phyloP scores from a whole-genome alignment of 495 filamentous ascomycete species.

The Aspergillus baeticus region DNA sequence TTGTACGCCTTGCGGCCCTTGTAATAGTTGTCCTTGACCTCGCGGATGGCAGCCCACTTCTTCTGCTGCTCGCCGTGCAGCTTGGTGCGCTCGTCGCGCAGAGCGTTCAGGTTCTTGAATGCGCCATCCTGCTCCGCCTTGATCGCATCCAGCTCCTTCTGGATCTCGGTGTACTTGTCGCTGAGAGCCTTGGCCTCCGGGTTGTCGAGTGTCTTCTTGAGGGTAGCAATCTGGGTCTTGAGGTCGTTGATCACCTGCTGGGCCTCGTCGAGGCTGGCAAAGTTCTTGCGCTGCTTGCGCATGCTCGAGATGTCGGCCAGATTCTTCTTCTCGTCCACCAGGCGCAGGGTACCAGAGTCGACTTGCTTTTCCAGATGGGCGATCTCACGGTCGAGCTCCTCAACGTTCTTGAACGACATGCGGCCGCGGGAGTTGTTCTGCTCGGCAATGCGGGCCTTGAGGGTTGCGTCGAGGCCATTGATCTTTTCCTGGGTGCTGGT shows the following conservation, averaged over 20 bases:
- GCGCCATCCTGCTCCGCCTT: slow-evolving; percentile 87
- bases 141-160: slow-evolving; percentile 82
- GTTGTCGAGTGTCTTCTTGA: slow-evolving; percentile 83
- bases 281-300: slow-evolving; percentile 86
- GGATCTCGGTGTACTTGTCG: slow-evolving; percentile 77
- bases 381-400: slow-evolving; percentile 84
- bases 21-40: slow-evolving; percentile 85
- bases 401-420: slow-evolving; percentile 78
- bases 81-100: slow-evolving; percentile 85
- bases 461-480: slow-evolving; percentile 75
- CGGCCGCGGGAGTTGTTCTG: slow-evolving; percentile 77
- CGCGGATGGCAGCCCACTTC: slow-evolving; percentile 75
- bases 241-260: slow-evolving; percentile 83
- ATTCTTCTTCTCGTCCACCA: slow-evolving; percentile 97
- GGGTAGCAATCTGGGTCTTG: slow-evolving; percentile 79
- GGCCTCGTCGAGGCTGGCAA: slow-evolving; percentile 73
- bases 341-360: slow-evolving; percentile 80
- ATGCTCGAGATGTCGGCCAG: slow-evolving; percentile 76
- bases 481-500: slow-evolving; percentile 78
- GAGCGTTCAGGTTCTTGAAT: slow-evolving; percentile 79
- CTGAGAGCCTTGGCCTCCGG: slow-evolving; percentile 86
- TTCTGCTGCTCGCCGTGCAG: slow-evolving; percentile 78
- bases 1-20: slow-evolving; percentile 70
- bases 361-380: slow-evolving; percentile 76
- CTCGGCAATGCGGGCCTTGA: slow-evolving; percentile 78